A percentile compares a stretch with the other conserved stretches of the same genome.
phyloP scores from a whole-genome alignment of 177 flowering plant genomes.

The Vitis hybrid region DNA sequence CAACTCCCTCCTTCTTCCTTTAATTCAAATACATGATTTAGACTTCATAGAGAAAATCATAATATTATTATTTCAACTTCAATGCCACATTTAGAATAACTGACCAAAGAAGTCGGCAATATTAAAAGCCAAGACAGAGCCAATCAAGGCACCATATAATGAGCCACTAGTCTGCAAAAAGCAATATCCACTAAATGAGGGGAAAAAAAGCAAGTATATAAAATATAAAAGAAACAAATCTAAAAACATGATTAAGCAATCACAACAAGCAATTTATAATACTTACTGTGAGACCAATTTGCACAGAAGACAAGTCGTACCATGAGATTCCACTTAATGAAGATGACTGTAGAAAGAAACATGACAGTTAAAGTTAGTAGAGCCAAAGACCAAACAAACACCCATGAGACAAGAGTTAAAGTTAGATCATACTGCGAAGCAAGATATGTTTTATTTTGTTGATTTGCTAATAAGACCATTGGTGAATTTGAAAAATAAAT shows the following conservation, averaged over 20 bases:
- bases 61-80: background rate
- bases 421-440: background rate
- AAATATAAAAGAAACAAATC: background rate
- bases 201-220: background rate
- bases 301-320: conserved; percentile 83
- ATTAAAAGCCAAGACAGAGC: conserved; percentile 78
- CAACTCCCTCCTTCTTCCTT: conserved; percentile 94
- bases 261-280: background rate
- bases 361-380: no score
- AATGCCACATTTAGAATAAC: conserved; percentile 16
- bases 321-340: conserved; percentile 85
- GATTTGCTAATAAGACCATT: no score
- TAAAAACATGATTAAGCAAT: conserved; percentile 1
- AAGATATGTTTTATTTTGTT: no score
- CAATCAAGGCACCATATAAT: conserved; percentile 92
- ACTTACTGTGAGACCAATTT: conserved; percentile 93
- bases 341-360: conserved; percentile 61
- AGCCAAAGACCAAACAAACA: background rate
- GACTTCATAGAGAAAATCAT: conserved; percentile 5
- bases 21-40: conserved; percentile 15
- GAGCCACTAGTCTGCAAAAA: conserved; percentile 87
- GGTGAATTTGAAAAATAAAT: no score
- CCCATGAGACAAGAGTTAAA: background rate
- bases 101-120: conserved; percentile 87
- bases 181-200: background rate